Conservation (phyloP, 768 basidiomycete species). For the Leccinum aurantiacum region DNA sequence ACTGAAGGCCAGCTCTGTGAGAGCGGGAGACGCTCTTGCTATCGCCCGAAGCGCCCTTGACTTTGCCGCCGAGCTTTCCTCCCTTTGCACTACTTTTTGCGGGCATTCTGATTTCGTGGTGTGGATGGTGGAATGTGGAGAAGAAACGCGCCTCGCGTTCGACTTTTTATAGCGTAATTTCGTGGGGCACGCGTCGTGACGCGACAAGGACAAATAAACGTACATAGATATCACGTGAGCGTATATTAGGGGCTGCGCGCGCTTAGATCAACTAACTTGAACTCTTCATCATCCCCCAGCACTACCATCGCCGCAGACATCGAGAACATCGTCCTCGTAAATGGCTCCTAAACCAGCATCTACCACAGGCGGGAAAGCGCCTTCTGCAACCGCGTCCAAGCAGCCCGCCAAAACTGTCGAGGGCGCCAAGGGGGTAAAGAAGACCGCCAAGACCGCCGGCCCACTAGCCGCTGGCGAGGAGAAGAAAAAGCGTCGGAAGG, state of each 20-base stretch:
- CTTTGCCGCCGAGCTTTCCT: conserved; percentile 54
- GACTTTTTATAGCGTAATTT: conserved; percentile 24
- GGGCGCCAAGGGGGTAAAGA: conserved; percentile 76
- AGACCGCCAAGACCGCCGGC: conserved; percentile 56
- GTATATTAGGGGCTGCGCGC: conserved; percentile 36
- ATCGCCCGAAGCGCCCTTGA: conserved; percentile 37
- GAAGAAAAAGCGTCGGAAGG: conserved; percentile 88
- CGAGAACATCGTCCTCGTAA: conserved; percentile 1
- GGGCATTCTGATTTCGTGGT: conserved; percentile 23
- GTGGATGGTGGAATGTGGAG: neutral
- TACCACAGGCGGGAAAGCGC: conserved; percentile 66
- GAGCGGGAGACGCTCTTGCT: conserved; percentile 66
- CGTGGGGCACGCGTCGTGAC: conserved; percentile 41
- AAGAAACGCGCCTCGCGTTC: neutral
- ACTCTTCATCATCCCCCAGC: conserved; percentile 17
- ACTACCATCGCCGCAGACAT: neutral
- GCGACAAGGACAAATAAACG: conserved; percentile 29
- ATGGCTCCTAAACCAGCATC: conserved; percentile 68
- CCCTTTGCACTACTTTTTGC: conserved; percentile 29
- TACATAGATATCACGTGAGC: conserved; percentile 31
- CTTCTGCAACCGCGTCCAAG: conserved; percentile 57
- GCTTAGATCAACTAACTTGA: conserved; percentile 2
- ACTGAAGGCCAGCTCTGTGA: conserved; percentile 75
- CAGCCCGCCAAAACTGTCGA: conserved; percentile 56
- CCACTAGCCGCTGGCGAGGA: conserved; percentile 61